phyloP scores from a whole-genome alignment of 2,329 filamentous ascomycete species.

The Alternaria viburni region DNA sequence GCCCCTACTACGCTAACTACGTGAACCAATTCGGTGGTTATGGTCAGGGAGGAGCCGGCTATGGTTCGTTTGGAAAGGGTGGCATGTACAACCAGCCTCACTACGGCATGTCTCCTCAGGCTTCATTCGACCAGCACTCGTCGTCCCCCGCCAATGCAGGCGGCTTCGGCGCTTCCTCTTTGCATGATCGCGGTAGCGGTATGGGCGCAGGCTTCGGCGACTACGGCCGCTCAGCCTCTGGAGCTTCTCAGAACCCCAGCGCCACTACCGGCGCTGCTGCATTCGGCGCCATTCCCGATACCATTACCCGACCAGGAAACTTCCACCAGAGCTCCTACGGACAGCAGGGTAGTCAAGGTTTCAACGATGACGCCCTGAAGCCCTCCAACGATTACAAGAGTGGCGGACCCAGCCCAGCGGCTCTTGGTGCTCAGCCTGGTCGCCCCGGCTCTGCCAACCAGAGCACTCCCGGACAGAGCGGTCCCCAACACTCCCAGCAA shows the following conservation, averaged over 20 bases:
- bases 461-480: conserved; percentile 60
- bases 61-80: conserved; percentile 60
- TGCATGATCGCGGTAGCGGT: conserved; percentile 56
- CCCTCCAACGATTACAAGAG: conserved; percentile 63
- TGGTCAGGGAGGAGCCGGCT: conserved; percentile 55
- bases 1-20: conserved; percentile 68
- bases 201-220: conserved; percentile 61
- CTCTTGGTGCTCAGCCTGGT: conserved; percentile 64
- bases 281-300: conserved; percentile 63
- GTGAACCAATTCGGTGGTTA: conserved; percentile 67
- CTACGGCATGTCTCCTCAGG: conserved; percentile 62
- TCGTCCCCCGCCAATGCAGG: conserved; percentile 68
- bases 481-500: conserved; percentile 63
- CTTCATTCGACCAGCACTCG: conserved; percentile 67
- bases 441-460: conserved; percentile 69
- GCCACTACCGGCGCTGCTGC: conserved; percentile 57
- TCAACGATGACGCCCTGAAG: conserved; percentile 62
- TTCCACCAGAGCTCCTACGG: conserved; percentile 59
- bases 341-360: conserved; percentile 54
- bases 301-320: conserved; percentile 65
- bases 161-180: conserved; percentile 56
- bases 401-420: conserved; percentile 65
- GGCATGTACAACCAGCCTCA: conserved; percentile 68
- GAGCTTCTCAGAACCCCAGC: conserved; percentile 61
- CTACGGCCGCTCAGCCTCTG: conserved; percentile 66